These are phyloP conservation scores for Colletotrichum magnum DNA, from an alignment of 2,329 filamentous ascomycete species.

Conservation along the genomic window DNA sequence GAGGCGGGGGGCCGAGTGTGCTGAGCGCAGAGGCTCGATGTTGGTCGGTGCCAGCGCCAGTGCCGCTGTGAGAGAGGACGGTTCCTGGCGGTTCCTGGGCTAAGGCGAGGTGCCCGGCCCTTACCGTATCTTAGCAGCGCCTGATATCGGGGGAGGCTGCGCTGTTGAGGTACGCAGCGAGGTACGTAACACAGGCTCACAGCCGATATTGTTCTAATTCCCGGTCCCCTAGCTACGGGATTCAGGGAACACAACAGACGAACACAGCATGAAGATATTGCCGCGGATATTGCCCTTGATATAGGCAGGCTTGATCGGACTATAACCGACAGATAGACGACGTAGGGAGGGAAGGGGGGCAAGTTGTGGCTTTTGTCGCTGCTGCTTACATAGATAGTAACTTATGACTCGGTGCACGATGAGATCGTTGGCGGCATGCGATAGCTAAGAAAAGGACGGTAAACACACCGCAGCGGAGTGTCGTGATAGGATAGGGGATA, in stretches of 20 bases:
- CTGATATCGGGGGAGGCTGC: slow-evolving; percentile 1
- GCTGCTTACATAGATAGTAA: no score
- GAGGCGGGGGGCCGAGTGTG: background rate
- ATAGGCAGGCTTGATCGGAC: slow-evolving; percentile 21
- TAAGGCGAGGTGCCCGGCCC: slow-evolving; percentile 35
- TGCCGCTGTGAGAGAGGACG: slow-evolving; percentile 4
- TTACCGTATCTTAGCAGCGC: slow-evolving; percentile 13
- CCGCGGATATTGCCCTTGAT: background rate
- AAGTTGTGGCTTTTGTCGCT: no score
- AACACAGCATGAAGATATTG: slow-evolving; percentile 11
- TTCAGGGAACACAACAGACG: slow-evolving; percentile 4
- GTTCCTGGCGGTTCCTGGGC: slow-evolving; percentile 12
- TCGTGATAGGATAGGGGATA: background rate
- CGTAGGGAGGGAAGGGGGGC: no score
- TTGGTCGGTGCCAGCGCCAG: slow-evolving; percentile 23
- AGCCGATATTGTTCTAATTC: slow-evolving; percentile 26
- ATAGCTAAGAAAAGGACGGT: no score
- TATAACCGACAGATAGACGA: slow-evolving; percentile 25
- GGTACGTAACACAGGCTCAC: slow-evolving; percentile 3
- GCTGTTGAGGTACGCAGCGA: no score
- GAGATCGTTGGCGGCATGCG: no score
- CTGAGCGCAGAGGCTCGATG: slow-evolving; percentile 29
- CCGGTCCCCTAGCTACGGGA: slow-evolving; percentile 1
- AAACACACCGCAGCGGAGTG: background rate
- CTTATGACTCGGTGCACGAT: slow-evolving; percentile 8